Evolutionary conservation across 2,329 filamentous ascomycete genomes (phyloP), one percentile per base, ranked within the genome.

Genomic region (Hirsutella rhossiliensis): DNA sequence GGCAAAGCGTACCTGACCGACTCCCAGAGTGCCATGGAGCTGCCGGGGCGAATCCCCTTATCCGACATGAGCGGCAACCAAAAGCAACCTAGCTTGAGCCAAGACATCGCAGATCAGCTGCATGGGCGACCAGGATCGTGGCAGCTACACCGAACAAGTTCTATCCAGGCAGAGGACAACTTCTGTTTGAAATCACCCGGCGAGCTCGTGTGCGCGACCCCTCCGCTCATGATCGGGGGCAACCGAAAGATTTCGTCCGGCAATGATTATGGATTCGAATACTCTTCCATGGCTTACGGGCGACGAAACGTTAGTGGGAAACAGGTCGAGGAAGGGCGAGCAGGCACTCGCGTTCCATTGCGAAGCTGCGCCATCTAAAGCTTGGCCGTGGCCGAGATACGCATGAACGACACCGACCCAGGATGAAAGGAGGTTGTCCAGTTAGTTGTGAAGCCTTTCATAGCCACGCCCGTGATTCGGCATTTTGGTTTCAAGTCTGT

Each of bases 261-360:
- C 1, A 77, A 75, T 46, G 78, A 82, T 54, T 75, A 68, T 45
- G 64, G 64, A 45, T 48, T 58, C 2, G 55, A 56, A 28, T 50
- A 50, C 47, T 47, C 56, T 30, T 54, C 62, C 11, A 48, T 52
- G 23, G 55, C 55, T 1, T 65, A 65, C 43, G 65, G 62, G 17
- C 65, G 73, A 40, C 65, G 82, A 39, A 78, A 82, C 48, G 82
- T 86, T 3, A 87, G 82, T 56, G 84, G 84, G 1, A 86, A 84
- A 66, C 62, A 80, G 44, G 82, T 73, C 0, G 84, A 88, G 58
- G 84, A 89, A 57, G 84, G 84, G 2, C 65, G 17, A 18, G 43
- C 34, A 13, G 27, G n/a, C 12, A 29, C 11, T 30, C 20, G 38
- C 15, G 17, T 11, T 15, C 30, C 20, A 18, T 19, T 28, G 34